phyloP scores from a whole-genome alignment of 805 yeast species.

The Torulaspora delbrueckii region DNA sequence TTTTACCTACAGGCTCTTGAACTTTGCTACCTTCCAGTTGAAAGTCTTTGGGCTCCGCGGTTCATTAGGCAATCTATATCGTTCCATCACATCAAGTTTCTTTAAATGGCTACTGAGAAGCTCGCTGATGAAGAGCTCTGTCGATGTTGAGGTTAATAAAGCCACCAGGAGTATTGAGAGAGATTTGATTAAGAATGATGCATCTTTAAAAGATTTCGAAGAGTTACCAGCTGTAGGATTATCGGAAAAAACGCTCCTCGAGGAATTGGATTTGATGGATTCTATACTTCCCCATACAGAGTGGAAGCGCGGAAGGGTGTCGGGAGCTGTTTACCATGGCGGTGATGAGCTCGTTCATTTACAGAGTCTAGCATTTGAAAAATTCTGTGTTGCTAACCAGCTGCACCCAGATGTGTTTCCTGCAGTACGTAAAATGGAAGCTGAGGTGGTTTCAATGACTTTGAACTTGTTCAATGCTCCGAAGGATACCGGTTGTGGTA shows the following conservation, averaged over 20 bases:
- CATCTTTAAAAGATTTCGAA: constrained; percentile 41
- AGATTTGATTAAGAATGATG: constrained; percentile 53
- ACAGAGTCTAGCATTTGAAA: constrained; percentile 71
- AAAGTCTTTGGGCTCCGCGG: constrained; percentile 41
- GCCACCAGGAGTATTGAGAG: constrained; percentile 49
- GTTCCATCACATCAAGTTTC: constrained; percentile 19
- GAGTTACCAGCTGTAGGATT: constrained; percentile 59
- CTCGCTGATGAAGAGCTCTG: constrained; percentile 52
- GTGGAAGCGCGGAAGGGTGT: constrained; percentile 81
- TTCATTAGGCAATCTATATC: constrained; percentile 19
- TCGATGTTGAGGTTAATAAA: constrained; percentile 54
- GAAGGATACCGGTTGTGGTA: constrained; percentile 53
- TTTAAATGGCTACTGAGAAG: constrained; percentile 39
- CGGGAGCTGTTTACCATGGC: constrained; percentile 97
- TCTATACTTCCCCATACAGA: constrained; percentile 54
- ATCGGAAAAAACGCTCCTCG: constrained; percentile 41
- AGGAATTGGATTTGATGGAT: constrained; percentile 48
- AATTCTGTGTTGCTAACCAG: constrained; percentile 85
- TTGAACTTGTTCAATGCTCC: constrained; percentile 80
- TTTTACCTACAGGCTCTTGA: constrained; percentile 11
- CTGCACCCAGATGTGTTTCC: constrained; percentile 97
- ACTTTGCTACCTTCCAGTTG: constrained; percentile 15
- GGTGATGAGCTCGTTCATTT: constrained; percentile 70
- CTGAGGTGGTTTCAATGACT: constrained; percentile 92
- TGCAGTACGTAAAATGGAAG: constrained; percentile 92